Percentiles rank a stretch among this genome's conserved stretches.
These are phyloP conservation scores for Colletotrichum simmondsii DNA, from an alignment of 2,329 filamentous ascomycete genomes.

Conservation along the genomic window DNA sequence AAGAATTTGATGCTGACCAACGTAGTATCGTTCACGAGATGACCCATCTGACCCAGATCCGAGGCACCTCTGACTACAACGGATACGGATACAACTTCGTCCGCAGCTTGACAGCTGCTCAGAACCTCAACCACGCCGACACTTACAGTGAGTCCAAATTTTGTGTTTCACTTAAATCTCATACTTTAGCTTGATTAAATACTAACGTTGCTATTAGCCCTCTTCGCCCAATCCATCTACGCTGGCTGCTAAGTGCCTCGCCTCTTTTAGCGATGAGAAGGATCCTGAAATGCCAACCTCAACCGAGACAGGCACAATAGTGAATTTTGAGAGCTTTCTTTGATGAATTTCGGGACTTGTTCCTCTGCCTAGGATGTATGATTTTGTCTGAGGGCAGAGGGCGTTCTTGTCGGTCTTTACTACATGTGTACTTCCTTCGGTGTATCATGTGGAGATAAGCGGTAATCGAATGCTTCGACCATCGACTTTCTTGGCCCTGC, in stretches of 20 bases:
- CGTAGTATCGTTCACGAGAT: constrained; percentile 67
- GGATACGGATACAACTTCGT: constrained; percentile 65
- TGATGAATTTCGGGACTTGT: background rate
- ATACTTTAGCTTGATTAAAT: too few species aligned
- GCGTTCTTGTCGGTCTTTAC: background rate
- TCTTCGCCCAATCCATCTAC: constrained; percentile 37
- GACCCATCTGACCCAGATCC: constrained; percentile 67
- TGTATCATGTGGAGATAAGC: too few species aligned
- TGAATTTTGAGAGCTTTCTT: background rate
- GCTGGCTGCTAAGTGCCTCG: constrained; percentile 47
- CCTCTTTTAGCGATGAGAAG: background rate
- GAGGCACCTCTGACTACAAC: constrained; percentile 67
- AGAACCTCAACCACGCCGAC: constrained; percentile 72
- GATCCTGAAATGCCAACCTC: background rate
- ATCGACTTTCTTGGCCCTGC: background rate
- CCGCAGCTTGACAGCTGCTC: constrained; percentile 52
- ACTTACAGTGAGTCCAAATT: constrained; percentile 57
- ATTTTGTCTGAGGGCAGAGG: background rate
- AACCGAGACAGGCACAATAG: accelerated
- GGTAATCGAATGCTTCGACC: background rate
- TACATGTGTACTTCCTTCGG: background rate
- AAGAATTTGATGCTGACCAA: background rate
- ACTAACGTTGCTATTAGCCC: constrained; percentile 35
- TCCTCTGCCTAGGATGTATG: background rate
- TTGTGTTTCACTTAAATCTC: background rate